A percentile compares a stretch with the other conserved stretches of the same genome.
These are phyloP conservation scores for Tephrocybe sp. DNA, from an alignment of 768 basidiomycete genomes.

Conservation along the genomic window DNA sequence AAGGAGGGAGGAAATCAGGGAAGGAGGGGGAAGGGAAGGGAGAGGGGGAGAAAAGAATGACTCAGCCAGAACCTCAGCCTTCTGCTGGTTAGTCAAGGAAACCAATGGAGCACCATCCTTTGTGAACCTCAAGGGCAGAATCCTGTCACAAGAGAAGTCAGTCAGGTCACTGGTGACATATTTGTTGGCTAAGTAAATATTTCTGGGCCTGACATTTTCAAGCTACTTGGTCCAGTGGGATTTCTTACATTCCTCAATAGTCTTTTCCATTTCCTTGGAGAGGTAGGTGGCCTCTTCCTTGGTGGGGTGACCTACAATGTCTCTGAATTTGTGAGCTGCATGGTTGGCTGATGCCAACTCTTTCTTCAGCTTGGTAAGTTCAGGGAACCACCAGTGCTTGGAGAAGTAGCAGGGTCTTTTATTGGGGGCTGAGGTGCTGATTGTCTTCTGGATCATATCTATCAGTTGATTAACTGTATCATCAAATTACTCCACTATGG, in stretches of 20 bases:
- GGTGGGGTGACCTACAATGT: neutral
- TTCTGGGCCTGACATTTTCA: neutral
- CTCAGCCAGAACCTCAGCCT: conserved; percentile 4
- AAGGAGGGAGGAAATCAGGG: conserved; percentile 4
- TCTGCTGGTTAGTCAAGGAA: neutral
- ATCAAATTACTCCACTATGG: neutral
- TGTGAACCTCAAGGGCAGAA: neutral
- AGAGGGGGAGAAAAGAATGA: conserved; percentile 17
- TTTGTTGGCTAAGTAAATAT: conserved; percentile 5
- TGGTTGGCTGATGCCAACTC: neutral
- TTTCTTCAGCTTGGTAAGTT: neutral
- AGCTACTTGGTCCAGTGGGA: conserved; percentile 8
- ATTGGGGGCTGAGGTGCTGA: neutral
- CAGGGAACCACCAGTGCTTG: conserved; percentile 19
- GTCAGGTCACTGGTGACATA: neutral
- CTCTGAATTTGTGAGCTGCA: neutral
- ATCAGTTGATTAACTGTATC: neutral
- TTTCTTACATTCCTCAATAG: neutral
- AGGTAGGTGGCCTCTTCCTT: no score
- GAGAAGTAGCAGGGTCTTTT: neutral
- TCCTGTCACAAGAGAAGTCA: neutral
- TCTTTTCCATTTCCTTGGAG: neutral
- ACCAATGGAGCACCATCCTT: neutral
- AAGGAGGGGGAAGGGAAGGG: neutral
- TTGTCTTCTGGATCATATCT: neutral